Evolutionary conservation across 2,329 filamentous ascomycete genomes (phyloP).

Genomic region (Colletotrichum cuscutae): DNA sequence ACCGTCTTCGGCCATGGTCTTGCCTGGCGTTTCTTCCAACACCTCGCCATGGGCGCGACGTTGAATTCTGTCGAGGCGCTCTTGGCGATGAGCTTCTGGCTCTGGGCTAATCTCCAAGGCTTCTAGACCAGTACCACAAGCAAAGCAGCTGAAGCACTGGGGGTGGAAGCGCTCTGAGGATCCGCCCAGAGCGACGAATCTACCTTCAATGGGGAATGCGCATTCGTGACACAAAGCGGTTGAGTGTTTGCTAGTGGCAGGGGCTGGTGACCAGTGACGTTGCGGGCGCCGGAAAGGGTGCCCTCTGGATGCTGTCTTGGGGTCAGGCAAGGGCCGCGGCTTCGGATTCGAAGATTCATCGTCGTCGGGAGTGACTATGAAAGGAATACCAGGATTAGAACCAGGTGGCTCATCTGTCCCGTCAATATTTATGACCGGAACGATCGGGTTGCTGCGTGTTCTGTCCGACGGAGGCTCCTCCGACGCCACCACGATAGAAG

Average conservation of each 20-base stretch:
- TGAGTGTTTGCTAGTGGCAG: conserved; percentile 41
- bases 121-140: conserved; percentile 88
- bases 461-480: conserved; percentile 48
- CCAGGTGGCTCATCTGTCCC: conserved; percentile 33
- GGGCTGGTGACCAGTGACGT: conserved; percentile 70
- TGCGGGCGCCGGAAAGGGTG: conserved; percentile 53
- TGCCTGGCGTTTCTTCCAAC: conserved; percentile 70
- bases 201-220: conserved; percentile 84
- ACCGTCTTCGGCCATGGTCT: conserved; percentile 76
- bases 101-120: conserved; percentile 97
- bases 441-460: conserved; percentile 45
- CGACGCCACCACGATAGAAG: conserved; percentile 66
- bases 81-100: conserved; percentile 75
- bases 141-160: conserved; percentile 89
- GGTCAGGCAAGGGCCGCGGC: conserved; percentile 59
- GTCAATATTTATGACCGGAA: conserved; percentile 58
- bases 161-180: conserved; percentile 84
- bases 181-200: conserved; percentile 86
- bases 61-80: conserved; percentile 78
- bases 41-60: conserved; percentile 68
- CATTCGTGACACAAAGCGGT: conserved; percentile 81
- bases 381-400: conserved; percentile 38
- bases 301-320: conserved; percentile 44
- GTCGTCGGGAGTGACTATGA: conserved; percentile 59
- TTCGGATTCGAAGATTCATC: conserved; percentile 16